Evolutionary conservation across 108 stramenopile species (phyloP), one percentile per base, ranked within the genome.

Genomic region (Chaetoceros tenuissimus): DNA sequence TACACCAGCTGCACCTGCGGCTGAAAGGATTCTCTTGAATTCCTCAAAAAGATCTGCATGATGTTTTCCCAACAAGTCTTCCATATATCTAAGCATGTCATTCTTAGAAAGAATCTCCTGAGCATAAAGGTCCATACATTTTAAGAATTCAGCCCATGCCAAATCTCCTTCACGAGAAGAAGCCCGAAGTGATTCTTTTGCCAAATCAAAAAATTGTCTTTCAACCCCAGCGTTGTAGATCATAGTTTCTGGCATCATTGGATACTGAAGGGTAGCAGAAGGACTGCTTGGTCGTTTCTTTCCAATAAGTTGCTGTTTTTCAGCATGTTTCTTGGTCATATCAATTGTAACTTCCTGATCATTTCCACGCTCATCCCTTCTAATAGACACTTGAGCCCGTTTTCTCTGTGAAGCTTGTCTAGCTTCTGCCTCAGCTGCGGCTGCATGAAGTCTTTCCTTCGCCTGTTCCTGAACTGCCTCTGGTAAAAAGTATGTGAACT

Each of bases 111-210:
- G 60, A 59, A 96, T 84, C 47, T 97, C 95, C 64, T 95, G 92
- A 13, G 94, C 81, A 59, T 93, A 95, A 85, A 97, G 81, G 43
- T 94, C 94, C 16, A 96, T 67, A 31, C 89, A 88, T 72, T 96
- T 97, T 56, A 97, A 68, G 55, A 97, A 97, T 68, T 97, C 95
- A 34, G 84, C 78, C 91, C 96, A 99, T 31, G 85, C 89, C 55
- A 96, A 84, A 46, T 70, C 88, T 49, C 78, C 93, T 60, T 91
- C 93, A 29, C 89, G 69, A 24, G 84, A 79, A 54, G 72, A 88
- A 28, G 90, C 73, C 20, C 79, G 80, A 29, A 94, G 65, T 17
- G 89, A 78, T 48, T 90, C 89, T 62, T 85, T 82, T 50, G 89
- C 84, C 3, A 85, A 72, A 53, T 91, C 82, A 64, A 96, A 94